Percentiles rank a stretch among this genome's conserved stretches.
Evolutionary conservation across 352 stramenopile species (phyloP).

Genomic region (Globisporangium megalacanthum): DNA sequence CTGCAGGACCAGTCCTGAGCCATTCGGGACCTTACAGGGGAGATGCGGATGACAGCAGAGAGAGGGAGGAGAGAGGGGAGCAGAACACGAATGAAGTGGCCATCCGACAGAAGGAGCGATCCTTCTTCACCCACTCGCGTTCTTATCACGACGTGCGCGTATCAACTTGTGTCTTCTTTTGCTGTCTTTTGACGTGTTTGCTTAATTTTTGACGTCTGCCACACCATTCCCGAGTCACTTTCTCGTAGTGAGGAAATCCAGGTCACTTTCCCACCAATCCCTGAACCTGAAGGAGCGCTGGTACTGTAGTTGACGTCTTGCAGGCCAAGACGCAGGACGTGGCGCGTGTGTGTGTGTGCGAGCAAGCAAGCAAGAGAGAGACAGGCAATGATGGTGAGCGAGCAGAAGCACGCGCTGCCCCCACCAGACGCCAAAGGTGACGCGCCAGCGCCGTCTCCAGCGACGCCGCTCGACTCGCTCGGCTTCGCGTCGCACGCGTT

Average conservation of each 20-base stretch:
- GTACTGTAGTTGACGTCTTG: slow-evolving; percentile 7
- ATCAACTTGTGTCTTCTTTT: background rate
- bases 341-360: background rate
- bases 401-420: slow-evolving; percentile 20
- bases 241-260: background rate
- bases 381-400: slow-evolving; percentile 34
- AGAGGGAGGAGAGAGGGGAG: background rate
- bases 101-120: no score
- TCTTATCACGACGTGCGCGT: slow-evolving; percentile 8
- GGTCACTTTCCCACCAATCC: background rate
- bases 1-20: slow-evolving; percentile 51
- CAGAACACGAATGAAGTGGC: no score
- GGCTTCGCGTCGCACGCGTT: slow-evolving; percentile 8
- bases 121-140: no score
- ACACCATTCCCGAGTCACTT: background rate
- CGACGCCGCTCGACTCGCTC: background rate
- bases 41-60: no score
- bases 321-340: background rate
- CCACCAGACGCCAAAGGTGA: slow-evolving; percentile 2
- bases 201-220: background rate
- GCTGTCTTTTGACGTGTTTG: background rate
- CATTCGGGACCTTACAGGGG: no score
- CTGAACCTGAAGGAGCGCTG: slow-evolving; percentile 1
- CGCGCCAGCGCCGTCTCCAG: background rate
- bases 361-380: no score